phyloP scores from a whole-genome alignment of 345 rosid genomes.

The Acer yangbiense region DNA sequence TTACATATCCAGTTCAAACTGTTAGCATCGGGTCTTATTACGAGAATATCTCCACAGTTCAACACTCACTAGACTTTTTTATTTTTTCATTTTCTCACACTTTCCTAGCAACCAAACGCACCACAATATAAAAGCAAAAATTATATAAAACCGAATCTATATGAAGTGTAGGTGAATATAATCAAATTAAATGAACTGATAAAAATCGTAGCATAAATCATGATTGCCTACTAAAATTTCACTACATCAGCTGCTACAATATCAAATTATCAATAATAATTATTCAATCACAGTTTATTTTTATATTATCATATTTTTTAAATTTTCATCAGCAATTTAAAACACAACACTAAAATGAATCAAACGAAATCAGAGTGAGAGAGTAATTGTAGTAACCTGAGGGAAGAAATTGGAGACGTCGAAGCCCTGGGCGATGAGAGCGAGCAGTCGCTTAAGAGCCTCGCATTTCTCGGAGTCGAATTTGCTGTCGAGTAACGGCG shows the following conservation, averaged over 20 bases:
- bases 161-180: too few relatives aligned
- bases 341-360: background rate
- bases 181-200: too few relatives aligned
- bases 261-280: background rate
- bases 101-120: too few relatives aligned
- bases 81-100: too few relatives aligned
- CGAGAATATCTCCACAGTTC: too few relatives aligned
- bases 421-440: constrained; percentile 89
- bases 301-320: background rate
- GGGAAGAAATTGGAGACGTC: constrained; percentile 98
- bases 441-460: constrained; percentile 95
- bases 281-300: background rate
- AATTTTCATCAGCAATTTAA: background rate
- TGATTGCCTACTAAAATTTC: too few relatives aligned
- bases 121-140: background rate
- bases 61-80: too few relatives aligned
- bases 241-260: too few relatives aligned
- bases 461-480: constrained; percentile 95
- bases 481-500: constrained; percentile 83
- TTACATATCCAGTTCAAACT: too few relatives aligned
- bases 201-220: too few relatives aligned
- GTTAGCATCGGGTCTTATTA: too few relatives aligned
- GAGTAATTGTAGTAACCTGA: constrained; percentile 49
- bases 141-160: background rate
- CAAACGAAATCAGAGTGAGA: constrained; percentile 11